phyloP scores from a whole-genome alignment of 169 alveolate genomes.

The Neospora caninum region DNA sequence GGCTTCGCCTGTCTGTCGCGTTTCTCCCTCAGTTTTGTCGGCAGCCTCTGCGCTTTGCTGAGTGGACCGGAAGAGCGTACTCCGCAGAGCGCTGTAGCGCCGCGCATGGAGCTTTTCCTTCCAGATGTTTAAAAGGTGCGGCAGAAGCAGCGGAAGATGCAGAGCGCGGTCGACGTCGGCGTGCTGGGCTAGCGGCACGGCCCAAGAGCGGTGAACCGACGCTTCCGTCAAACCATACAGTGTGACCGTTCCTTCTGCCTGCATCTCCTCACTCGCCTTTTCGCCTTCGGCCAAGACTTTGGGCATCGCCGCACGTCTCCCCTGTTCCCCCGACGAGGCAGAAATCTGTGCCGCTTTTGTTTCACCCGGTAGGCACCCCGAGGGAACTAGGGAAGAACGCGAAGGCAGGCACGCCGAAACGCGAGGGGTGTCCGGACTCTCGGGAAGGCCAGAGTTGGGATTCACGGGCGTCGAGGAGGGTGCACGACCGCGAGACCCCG shows the following conservation, averaged over 20 bases:
- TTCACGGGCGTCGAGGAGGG: too few species aligned
- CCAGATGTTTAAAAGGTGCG: slow-evolving; percentile 15
- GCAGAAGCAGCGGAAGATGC: slow-evolving; percentile 18
- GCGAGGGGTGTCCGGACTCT: too few species aligned
- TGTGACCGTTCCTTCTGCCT: neutral
- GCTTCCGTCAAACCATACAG: neutral
- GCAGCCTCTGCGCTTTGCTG: neutral
- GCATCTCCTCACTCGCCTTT: neutral
- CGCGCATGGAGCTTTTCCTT: neutral
- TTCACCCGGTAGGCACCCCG: too few species aligned
- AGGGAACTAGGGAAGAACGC: too few species aligned
- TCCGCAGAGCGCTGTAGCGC: slow-evolving; percentile 25
- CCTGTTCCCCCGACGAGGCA: too few species aligned
- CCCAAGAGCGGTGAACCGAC: neutral
- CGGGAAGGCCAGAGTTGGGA: too few species aligned
- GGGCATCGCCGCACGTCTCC: too few species aligned
- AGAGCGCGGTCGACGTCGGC: slow-evolving; percentile 17
- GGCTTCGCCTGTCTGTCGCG: neutral
- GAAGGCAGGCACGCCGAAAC: too few species aligned
- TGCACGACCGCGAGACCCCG: too few species aligned
- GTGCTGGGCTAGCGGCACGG: neutral
- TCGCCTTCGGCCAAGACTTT: too few species aligned
- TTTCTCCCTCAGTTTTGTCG: neutral
- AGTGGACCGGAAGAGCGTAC: neutral
- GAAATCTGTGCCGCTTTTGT: too few species aligned